Percentiles rank a stretch among this genome's conserved stretches.
These are phyloP conservation scores for Ophiostoma ulmi DNA, from an alignment of 2,329 filamentous ascomycete genomes.

Conservation along the genomic window DNA sequence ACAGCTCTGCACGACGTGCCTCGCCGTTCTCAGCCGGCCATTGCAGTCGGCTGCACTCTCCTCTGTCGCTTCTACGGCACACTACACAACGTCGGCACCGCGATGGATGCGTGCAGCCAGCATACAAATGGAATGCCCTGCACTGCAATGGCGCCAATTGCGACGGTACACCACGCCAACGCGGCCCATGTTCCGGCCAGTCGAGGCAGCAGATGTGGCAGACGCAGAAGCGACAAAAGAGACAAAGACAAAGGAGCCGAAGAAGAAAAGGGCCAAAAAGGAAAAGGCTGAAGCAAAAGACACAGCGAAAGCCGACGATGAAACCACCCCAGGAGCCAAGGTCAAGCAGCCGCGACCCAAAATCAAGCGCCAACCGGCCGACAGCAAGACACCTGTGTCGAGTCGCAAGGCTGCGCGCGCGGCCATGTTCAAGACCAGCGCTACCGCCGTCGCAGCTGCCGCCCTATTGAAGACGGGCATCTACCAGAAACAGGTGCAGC, in stretches of 20 bases:
- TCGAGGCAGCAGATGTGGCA: not conserved
- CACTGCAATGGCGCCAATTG: not conserved
- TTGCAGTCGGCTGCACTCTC: not conserved
- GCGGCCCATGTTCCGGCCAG: not conserved
- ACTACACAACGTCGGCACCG: not conserved
- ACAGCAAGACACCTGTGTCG: not conserved
- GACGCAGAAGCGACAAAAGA: not conserved
- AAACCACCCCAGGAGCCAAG: not conserved
- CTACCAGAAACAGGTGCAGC: conserved; percentile 24
- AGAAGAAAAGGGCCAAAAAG: not conserved
- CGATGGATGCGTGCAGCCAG: not conserved
- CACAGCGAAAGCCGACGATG: not conserved
- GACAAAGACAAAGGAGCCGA: not conserved
- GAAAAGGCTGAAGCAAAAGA: not conserved
- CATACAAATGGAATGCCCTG: not conserved
- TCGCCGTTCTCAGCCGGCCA: not conserved
- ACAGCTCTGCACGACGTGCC: conserved; percentile 18
- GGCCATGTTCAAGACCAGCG: conserved; percentile 9
- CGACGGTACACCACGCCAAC: conserved; percentile 13
- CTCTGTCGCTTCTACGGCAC: not conserved
- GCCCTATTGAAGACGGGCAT: conserved; percentile 12
- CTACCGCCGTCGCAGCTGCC: not conserved
- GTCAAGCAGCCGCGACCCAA: not conserved
- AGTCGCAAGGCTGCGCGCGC: conserved; percentile 16
- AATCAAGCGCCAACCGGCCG: not conserved